Evolutionary conservation across 2,329 filamentous ascomycete genomes (phyloP).

Genomic region (Xylaria sp.): DNA sequence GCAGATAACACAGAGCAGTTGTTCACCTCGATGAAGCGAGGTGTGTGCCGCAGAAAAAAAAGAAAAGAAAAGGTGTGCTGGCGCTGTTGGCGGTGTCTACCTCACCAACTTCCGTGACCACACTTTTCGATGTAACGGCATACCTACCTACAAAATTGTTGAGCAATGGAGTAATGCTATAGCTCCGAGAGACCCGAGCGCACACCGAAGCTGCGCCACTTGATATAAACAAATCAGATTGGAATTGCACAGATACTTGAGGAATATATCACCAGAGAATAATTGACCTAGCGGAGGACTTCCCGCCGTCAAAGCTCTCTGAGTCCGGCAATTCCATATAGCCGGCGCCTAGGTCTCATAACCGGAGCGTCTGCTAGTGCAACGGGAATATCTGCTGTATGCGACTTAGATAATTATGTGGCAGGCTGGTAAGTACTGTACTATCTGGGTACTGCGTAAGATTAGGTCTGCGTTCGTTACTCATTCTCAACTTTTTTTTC

Average conservation of each 20-base stretch:
- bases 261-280: not conserved
- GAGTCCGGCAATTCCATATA: slow-evolving; percentile 3
- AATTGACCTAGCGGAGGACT: not conserved
- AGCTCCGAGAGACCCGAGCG: slow-evolving; percentile 31
- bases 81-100: slow-evolving; percentile 16
- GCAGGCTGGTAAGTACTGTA: not conserved
- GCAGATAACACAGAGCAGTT: not conserved
- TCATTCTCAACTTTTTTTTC: slow-evolving; percentile 13
- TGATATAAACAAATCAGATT: slow-evolving; percentile 5
- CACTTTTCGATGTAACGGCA: slow-evolving; percentile 8
- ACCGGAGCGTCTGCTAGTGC: not conserved
- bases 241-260: not conserved
- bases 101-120: slow-evolving; percentile 18
- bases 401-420: not conserved
- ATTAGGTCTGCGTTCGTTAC: slow-evolving; percentile 14
- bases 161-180: slow-evolving; percentile 7
- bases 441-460: slow-evolving; percentile 2
- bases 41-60: slow-evolving; percentile 11
- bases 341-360: not conserved
- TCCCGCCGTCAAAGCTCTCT: slow-evolving; percentile 4
- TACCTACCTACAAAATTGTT: slow-evolving; percentile 8
- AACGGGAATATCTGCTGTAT: not conserved
- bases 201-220: slow-evolving; percentile 35
- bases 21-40: slow-evolving; percentile 13
- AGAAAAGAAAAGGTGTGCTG: slow-evolving; percentile 30